Percentiles rank a stretch among this genome's conserved stretches.
Conservation (phyloP, 257 asterid species). For the Solanum sejunctum region DNA sequence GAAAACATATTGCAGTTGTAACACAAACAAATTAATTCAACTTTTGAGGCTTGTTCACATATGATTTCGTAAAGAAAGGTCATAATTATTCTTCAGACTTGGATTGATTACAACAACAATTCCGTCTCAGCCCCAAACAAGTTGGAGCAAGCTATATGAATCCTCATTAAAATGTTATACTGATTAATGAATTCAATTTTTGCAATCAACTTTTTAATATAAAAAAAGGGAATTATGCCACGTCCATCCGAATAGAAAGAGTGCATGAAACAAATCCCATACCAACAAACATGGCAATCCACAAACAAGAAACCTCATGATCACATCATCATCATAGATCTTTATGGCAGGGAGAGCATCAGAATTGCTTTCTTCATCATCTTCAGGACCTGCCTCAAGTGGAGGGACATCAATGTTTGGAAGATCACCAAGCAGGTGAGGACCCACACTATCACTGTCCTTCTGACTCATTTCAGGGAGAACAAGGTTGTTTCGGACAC, state of each 20-base stretch:
- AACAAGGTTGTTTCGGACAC: slow-evolving; percentile 35
- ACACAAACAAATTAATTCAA: not conserved
- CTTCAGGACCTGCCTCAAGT: slow-evolving; percentile 54
- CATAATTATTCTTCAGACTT: not conserved
- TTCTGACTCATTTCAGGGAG: slow-evolving; percentile 28
- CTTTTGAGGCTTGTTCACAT: not conserved
- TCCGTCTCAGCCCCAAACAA: not conserved
- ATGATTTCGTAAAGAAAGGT: not conserved
- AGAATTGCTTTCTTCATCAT: slow-evolving; percentile 76
- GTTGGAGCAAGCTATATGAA: not conserved
- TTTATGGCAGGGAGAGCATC: slow-evolving; percentile 72
- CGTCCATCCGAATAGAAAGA: not conserved
- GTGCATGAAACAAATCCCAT: slow-evolving; percentile 9
- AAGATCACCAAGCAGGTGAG: slow-evolving; percentile 71
- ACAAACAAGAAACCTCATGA: slow-evolving; percentile 74
- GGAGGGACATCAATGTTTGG: slow-evolving; percentile 51
- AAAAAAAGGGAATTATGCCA: not conserved
- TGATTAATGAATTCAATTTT: not conserved
- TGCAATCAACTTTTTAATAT: not conserved
- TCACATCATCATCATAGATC: slow-evolving; percentile 80
- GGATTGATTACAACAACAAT: not conserved
- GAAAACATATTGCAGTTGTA: not conserved
- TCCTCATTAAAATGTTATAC: not conserved
- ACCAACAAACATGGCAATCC: slow-evolving; percentile 69
- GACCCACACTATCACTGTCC: slow-evolving; percentile 37